Evolutionary conservation across 2,329 filamentous ascomycete species (phyloP).

Genomic region (Microcera coccophila): DNA sequence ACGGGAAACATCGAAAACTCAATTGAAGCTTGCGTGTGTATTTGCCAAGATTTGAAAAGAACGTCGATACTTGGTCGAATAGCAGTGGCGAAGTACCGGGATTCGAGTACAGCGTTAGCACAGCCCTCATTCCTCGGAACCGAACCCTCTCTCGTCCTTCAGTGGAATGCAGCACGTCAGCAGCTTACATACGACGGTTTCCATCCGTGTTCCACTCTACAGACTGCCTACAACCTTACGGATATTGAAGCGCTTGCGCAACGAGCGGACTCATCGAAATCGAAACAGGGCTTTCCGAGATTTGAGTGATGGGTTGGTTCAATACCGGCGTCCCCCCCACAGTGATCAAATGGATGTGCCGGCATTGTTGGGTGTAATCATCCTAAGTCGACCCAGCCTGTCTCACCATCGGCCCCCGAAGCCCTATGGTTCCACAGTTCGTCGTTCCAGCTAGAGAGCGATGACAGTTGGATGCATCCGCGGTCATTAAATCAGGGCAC

Average conservation of each 20-base stretch:
- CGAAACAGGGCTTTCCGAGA: background rate
- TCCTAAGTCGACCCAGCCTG: background rate
- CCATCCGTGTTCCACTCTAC: background rate
- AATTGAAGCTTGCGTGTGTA: background rate
- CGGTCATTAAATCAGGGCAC: too few relatives aligned
- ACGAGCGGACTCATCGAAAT: background rate
- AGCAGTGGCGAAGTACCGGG: background rate
- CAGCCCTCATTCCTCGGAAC: background rate
- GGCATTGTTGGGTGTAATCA: slow-evolving; percentile 11
- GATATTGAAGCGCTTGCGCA: background rate
- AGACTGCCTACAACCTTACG: background rate
- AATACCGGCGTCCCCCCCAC: slow-evolving; percentile 9
- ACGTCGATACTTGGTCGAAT: background rate
- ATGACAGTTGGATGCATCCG: background rate
- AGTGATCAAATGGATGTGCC: slow-evolving; percentile 3
- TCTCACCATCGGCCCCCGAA: background rate
- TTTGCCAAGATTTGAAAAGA: background rate
- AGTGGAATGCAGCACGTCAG: background rate
- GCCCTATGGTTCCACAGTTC: background rate
- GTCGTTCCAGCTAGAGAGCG: background rate
- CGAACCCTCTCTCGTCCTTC: background rate
- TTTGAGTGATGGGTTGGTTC: background rate
- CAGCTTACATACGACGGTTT: background rate
- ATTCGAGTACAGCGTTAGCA: background rate
- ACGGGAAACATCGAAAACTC: background rate